These are phyloP conservation scores for Lepidopterella palustris DNA, from an alignment of 495 filamentous ascomycete genomes.

Conservation along the genomic window DNA sequence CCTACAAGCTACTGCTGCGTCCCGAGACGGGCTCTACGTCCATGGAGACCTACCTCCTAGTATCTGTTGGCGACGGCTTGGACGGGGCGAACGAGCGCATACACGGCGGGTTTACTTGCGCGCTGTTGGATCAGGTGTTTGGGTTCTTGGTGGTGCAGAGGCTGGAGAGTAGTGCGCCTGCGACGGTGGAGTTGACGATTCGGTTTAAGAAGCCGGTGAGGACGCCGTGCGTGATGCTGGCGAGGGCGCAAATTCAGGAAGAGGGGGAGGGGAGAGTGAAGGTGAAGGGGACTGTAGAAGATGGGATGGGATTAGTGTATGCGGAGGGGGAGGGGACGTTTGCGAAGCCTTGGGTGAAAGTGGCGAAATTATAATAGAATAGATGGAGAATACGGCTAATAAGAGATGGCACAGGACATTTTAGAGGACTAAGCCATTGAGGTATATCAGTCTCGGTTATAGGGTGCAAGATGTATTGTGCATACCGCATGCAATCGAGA, in stretches of 20 bases:
- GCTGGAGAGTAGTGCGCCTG: slow-evolving; percentile 11
- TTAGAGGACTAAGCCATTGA: no score
- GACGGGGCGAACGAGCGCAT: neutral
- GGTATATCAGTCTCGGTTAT: neutral
- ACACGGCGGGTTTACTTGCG: slow-evolving; percentile 22
- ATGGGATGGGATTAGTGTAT: slow-evolving; percentile 26
- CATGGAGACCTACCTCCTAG: neutral
- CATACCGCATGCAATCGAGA: neutral
- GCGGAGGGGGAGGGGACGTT: slow-evolving; percentile 25
- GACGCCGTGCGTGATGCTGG: slow-evolving; percentile 30
- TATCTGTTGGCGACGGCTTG: neutral
- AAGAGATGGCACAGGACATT: neutral
- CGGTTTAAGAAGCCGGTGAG: slow-evolving; percentile 31
- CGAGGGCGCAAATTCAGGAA: slow-evolving; percentile 27
- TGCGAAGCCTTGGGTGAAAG: neutral
- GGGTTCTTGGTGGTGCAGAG: neutral
- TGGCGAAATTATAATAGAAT: neutral
- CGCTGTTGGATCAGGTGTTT: slow-evolving; percentile 27
- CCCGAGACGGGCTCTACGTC: neutral
- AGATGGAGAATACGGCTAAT: neutral
- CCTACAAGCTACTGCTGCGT: neutral
- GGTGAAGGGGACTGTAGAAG: slow-evolving; percentile 30
- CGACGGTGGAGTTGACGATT: slow-evolving; percentile 31
- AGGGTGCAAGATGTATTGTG: neutral
- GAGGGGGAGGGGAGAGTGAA: slow-evolving; percentile 33